Conservation (phyloP, 1,139 yeast genomes). For the Nakaseomyces nivariensis region DNA sequence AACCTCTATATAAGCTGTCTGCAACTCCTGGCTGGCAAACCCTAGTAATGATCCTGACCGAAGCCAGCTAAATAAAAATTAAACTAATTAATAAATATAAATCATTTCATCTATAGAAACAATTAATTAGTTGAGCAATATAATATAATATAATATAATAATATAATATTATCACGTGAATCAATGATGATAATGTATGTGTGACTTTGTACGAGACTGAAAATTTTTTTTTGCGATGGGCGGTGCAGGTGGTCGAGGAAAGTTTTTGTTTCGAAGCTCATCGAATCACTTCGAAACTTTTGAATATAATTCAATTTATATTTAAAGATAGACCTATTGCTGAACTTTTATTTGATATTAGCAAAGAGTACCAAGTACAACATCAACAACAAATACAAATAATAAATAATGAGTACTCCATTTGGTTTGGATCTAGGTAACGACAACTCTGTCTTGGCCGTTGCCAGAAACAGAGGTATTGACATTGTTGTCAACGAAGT, state of each 20-base stretch:
- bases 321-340: background rate
- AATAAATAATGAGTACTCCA: slow-evolving; percentile 61
- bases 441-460: slow-evolving; percentile 86
- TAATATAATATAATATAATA: slow-evolving; percentile 8
- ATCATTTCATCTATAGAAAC: too few relatives aligned
- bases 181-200: background rate
- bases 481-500: slow-evolving; percentile 98
- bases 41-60: slow-evolving; percentile 24
- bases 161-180: background rate
- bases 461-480: slow-evolving; percentile 97
- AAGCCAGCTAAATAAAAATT: slow-evolving; percentile 12
- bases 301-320: background rate
- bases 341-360: background rate
- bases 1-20: slow-evolving; percentile 42
- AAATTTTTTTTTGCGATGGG: background rate
- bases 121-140: background rate
- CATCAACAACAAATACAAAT: background rate
- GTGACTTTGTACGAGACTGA: background rate
- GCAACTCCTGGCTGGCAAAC: slow-evolving; percentile 31
- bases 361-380: too few relatives aligned
- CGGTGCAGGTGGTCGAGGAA: too few relatives aligned
- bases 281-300: background rate
- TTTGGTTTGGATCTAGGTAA: slow-evolving; percentile 98
- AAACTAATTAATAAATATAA: too few relatives aligned
- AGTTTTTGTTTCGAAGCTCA: background rate